Evolutionary conservation across 1,139 yeast genomes (phyloP).

Genomic region (Suhomyces atakaporum): DNA sequence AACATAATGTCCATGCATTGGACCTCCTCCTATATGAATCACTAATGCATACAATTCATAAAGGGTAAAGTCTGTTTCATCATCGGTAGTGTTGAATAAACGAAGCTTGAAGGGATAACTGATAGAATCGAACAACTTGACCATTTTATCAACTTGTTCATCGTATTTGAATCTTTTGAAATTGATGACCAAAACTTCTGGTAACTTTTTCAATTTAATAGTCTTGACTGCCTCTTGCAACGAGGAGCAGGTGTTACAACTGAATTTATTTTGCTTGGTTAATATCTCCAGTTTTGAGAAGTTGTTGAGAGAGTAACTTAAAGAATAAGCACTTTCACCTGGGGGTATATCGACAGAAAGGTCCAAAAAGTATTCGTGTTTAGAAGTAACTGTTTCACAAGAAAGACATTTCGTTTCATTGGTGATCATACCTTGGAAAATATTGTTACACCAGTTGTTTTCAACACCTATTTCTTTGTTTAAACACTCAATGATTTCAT

Average conservation of each 20-base stretch:
- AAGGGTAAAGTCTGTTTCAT: slow-evolving; percentile 42
- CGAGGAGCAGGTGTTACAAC: slow-evolving; percentile 88
- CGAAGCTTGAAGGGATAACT: slow-evolving; percentile 76
- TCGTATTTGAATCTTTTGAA: slow-evolving; percentile 89
- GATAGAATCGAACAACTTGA: slow-evolving; percentile 83
- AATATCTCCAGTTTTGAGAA: slow-evolving; percentile 86
- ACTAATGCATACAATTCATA: slow-evolving; percentile 86
- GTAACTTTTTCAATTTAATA: slow-evolving; percentile 78
- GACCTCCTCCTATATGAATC: slow-evolving; percentile 96
- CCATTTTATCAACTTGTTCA: slow-evolving; percentile 78
- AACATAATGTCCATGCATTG: slow-evolving; percentile 96
- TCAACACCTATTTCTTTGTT: slow-evolving; percentile 39
- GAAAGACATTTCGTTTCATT: slow-evolving; percentile 88
- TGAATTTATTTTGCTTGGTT: slow-evolving; percentile 85
- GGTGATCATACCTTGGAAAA: slow-evolving; percentile 84
- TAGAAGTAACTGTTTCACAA: slow-evolving; percentile 82
- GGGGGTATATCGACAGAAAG: slow-evolving; percentile 83
- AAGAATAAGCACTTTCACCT: slow-evolving; percentile 59
- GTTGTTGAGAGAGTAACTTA: slow-evolving; percentile 73
- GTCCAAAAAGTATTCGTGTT: slow-evolving; percentile 86
- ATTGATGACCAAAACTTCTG: slow-evolving; percentile 78
- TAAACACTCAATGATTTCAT: slow-evolving; percentile 75
- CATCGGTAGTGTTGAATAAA: slow-evolving; percentile 71
- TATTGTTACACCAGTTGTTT: slow-evolving; percentile 60
- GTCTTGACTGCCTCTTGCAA: slow-evolving; percentile 93